Base-by-base conservation (phyloP, 352 stramenopile species). In the Phytophthora colocasiae region DNA sequence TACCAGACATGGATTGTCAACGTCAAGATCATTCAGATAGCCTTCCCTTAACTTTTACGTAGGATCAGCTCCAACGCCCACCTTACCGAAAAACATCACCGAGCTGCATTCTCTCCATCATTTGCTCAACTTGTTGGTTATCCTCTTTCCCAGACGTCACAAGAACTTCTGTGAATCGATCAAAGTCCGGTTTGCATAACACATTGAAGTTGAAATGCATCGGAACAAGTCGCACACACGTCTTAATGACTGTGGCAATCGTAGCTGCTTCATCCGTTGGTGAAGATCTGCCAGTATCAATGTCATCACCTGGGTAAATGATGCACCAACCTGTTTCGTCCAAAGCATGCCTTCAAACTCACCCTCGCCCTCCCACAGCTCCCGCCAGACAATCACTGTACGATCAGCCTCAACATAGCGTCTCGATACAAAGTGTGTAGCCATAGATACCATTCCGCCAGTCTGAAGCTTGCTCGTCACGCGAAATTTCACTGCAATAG, bases 311-410 rank as follows among this genome's bases (percentile, higher is more conserved):
- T 2, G 62, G 47, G 6, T 65, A 56, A 27, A 71, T 47, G 12
- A 64, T 50, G 31, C 52, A 75, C 55, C 58, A 72, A 0, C 67
- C 67, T 3, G 49, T 65, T 53, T 75, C 62, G n/a, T 75, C 67
- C 2, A 49, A 71, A 6, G 38, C 46, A 70, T 62, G 1, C 67
- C 62, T 36, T 49, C n/a, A 34, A 75, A 52, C 1, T 50, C 55
- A 1, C 57, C 67, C 38, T 67, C 46, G 12, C 83, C 82, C 36
- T 86, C 77, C 44, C 78, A 63, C 4, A 81, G 63, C 14, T 87
- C 65, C 55, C 67, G 66, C 78, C 78, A 90, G 12, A 83, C 71
- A 47, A 88, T 77, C 27, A 88, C 70, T 1, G 77, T 71, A 19
- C 81, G 78, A 24, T 73, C 59, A 27, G 71, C 41, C 36, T 88